Percentiles rank a stretch among this genome's conserved stretches.
phyloP scores from a whole-genome alignment of 1,284 basidiomycete species.

The Leccinum subfulvum region DNA sequence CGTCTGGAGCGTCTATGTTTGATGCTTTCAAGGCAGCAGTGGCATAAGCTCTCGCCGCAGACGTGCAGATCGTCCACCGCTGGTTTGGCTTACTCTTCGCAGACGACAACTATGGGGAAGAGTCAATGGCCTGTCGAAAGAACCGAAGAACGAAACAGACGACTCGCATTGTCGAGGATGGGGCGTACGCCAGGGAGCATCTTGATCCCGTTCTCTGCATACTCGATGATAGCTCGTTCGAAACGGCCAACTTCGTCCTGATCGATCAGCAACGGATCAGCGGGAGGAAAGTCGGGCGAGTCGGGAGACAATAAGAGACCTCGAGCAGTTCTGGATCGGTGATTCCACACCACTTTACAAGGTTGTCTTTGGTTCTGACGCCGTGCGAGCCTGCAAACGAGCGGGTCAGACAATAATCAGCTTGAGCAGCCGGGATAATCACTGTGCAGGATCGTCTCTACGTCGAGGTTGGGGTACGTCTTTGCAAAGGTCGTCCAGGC shows the following conservation, averaged over 20 bases:
- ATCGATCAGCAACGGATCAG: constrained; percentile 1
- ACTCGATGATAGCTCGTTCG: constrained; percentile 64
- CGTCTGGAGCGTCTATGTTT: constrained; percentile 55
- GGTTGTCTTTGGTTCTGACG: constrained; percentile 77
- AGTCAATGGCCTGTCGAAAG: constrained; percentile 1
- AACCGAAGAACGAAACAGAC: neutral
- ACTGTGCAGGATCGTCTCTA: constrained; percentile 64
- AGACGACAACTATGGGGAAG: constrained; percentile 41
- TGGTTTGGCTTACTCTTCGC: constrained; percentile 48
- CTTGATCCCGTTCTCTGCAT: constrained; percentile 57
- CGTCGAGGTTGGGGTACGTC: constrained; percentile 62
- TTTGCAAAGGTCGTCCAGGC: constrained; percentile 70
- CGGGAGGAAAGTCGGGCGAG: neutral
- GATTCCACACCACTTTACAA: constrained; percentile 68
- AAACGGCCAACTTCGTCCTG: constrained; percentile 67
- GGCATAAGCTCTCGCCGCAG: constrained; percentile 63
- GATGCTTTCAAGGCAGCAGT: constrained; percentile 51
- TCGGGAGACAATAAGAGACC: constrained; percentile 38
- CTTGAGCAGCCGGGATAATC: constrained; percentile 17
- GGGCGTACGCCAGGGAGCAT: constrained; percentile 59
- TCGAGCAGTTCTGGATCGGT: constrained; percentile 66
- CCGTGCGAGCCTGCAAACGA: constrained; percentile 68
- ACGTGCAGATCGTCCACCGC: constrained; percentile 68
- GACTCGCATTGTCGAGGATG: constrained; percentile 51
- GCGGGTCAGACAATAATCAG: constrained; percentile 2